These are phyloP conservation scores for Lactarius sanguifluus DNA, from an alignment of 768 basidiomycete species.

Conservation along the genomic window DNA sequence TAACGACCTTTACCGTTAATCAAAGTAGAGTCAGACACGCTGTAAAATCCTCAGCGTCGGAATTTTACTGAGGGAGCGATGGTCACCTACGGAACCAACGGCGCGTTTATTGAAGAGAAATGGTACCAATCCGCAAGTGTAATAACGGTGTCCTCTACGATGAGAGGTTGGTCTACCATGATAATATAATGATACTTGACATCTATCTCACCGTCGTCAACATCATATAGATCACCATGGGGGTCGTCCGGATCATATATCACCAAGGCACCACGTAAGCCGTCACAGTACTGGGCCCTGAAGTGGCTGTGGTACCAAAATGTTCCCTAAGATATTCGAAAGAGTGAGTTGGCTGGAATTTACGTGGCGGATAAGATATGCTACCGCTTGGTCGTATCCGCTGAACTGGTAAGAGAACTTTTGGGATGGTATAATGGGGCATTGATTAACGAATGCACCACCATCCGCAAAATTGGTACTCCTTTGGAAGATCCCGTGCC, in stretches of 20 bases:
- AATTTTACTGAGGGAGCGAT: not conserved
- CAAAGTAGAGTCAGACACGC: constrained; percentile 26
- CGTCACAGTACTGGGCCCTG: constrained; percentile 42
- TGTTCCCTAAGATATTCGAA: constrained; percentile 27
- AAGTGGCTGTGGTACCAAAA: constrained; percentile 41
- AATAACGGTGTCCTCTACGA: constrained; percentile 30
- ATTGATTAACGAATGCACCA: constrained; percentile 41
- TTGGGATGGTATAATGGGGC: constrained; percentile 44
- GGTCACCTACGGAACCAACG: not conserved
- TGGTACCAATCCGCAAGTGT: constrained; percentile 35
- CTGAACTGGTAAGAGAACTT: constrained; percentile 45
- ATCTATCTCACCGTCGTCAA: constrained; percentile 32
- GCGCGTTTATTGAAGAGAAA: not conserved
- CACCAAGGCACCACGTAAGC: constrained; percentile 34
- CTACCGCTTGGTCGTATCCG: constrained; percentile 37
- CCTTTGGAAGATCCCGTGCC: constrained; percentile 51
- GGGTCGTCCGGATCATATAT: constrained; percentile 35
- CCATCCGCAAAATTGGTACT: constrained; percentile 48
- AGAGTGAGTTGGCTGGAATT: not conserved
- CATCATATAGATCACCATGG: constrained; percentile 30
- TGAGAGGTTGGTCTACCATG: not conserved
- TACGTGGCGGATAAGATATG: constrained; percentile 36
- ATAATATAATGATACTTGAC: too few species aligned
- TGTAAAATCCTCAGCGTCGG: constrained; percentile 4
- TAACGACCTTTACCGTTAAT: constrained; percentile 29